These are phyloP conservation scores for Botrytis squamosa DNA, from an alignment of 2,329 filamentous ascomycete genomes.

Conservation along the genomic window DNA sequence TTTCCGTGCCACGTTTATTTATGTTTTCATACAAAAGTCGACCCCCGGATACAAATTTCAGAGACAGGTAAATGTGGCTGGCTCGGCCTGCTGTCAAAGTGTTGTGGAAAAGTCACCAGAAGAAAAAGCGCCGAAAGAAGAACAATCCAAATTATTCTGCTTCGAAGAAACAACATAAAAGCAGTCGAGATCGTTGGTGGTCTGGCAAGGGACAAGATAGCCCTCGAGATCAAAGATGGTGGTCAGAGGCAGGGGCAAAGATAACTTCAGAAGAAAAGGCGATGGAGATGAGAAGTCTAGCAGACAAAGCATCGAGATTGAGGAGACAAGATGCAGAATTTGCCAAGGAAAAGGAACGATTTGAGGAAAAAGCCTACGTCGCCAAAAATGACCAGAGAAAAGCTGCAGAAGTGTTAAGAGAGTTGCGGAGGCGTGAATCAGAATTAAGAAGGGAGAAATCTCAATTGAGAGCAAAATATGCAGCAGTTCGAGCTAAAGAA, in stretches of 20 bases:
- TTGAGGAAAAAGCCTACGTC: neutral
- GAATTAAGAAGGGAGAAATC: neutral
- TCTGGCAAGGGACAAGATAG: neutral
- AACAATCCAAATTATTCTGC: neutral
- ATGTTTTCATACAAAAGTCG: neutral
- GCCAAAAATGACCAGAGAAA: neutral
- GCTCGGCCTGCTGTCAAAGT: neutral
- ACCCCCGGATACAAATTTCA: neutral
- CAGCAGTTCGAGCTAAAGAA: neutral
- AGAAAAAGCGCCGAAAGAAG: neutral
- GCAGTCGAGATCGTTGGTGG: neutral
- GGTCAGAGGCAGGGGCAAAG: neutral
- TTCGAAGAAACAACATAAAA: neutral
- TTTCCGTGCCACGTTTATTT: neutral
- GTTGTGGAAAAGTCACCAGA: neutral
- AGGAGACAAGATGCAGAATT: neutral
- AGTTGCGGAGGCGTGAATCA: neutral
- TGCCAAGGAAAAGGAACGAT: neutral
- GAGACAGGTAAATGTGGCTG: slow-evolving; percentile 9
- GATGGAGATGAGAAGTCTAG: slow-evolving; percentile 1
- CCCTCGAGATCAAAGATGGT: neutral
- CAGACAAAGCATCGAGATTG: neutral
- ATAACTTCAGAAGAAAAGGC: neutral
- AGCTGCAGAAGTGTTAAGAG: neutral
- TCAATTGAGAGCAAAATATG: neutral